Conservation (phyloP, 495 filamentous ascomycete genomes). For the Aspergillus panamensis region DNA sequence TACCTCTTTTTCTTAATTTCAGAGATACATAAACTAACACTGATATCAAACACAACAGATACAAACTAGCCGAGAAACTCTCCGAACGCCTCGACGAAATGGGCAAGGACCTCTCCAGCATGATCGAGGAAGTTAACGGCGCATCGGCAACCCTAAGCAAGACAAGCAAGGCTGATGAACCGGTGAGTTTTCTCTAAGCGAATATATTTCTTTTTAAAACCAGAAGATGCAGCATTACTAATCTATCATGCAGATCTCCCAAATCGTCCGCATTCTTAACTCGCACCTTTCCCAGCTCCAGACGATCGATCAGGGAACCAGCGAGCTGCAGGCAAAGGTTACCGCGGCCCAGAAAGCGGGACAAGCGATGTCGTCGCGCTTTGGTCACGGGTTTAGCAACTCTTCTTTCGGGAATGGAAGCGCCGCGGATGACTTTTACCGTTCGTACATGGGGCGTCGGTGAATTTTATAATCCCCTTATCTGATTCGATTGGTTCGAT, state of each 20-base stretch:
- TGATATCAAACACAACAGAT: constrained; percentile 38
- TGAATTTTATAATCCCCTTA: constrained; percentile 24
- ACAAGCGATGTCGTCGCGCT: constrained; percentile 61
- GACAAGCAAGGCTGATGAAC: constrained; percentile 84
- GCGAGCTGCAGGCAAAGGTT: constrained; percentile 76
- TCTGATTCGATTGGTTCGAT: neutral
- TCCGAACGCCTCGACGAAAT: constrained; percentile 83
- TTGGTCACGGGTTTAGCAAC: constrained; percentile 56
- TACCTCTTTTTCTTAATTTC: neutral
- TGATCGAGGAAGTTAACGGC: constrained; percentile 97
- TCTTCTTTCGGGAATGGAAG: constrained; percentile 55
- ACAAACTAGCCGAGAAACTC: constrained; percentile 86
- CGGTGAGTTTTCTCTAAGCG: constrained; percentile 63
- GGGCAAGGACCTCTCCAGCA: constrained; percentile 83
- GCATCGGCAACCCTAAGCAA: constrained; percentile 80
- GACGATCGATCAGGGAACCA: constrained; percentile 81
- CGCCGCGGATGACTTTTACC: constrained; percentile 76
- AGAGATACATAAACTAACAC: neutral
- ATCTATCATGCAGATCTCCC: constrained; percentile 61
- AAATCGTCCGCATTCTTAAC: constrained; percentile 92
- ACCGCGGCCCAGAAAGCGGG: constrained; percentile 70
- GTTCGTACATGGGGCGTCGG: constrained; percentile 67
- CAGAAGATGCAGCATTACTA: neutral
- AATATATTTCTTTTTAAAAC: neutral
- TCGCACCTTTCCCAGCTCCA: constrained; percentile 84